These are phyloP conservation scores for Magnolia changhungtana DNA, from an alignment of 164 flowering plant genomes.

Conservation along the genomic window DNA sequence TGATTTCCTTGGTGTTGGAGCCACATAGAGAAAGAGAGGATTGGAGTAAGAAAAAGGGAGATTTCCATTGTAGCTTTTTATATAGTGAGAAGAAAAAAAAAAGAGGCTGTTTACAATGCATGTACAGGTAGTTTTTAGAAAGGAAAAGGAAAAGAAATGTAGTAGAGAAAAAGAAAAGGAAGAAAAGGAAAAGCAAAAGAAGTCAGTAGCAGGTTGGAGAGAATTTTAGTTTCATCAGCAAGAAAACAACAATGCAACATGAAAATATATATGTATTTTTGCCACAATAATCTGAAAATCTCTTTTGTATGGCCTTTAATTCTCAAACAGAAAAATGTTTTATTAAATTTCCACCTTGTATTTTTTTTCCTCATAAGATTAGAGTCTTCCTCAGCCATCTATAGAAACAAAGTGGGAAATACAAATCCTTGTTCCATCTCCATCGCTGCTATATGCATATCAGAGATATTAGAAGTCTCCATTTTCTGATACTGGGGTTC, in stretches of 20 bases:
- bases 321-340: no score
- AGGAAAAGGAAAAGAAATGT: not conserved
- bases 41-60: not conserved
- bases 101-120: conserved; percentile 1
- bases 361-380: no score
- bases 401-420: no score
- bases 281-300: not conserved
- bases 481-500: no score
- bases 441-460: no score
- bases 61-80: not conserved
- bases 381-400: no score
- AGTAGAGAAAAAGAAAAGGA: not conserved
- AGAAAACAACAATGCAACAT: not conserved
- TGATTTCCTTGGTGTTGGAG: conserved; percentile 67
- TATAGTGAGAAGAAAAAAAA: not conserved
- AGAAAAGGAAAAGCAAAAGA: not conserved
- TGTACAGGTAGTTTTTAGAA: conserved; percentile 16
- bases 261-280: not conserved
- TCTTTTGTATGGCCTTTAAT: not conserved
- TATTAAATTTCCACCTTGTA: no score
- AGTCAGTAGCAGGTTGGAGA: not conserved
- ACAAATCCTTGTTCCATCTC: no score
- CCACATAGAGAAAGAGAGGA: conserved; percentile 15
- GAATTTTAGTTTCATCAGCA: not conserved
- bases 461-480: no score